Evolutionary conservation across 208 protist species (phyloP), one percentile per base, ranked within the genome.

Genomic region (Wallacemonas sp.): DNA sequence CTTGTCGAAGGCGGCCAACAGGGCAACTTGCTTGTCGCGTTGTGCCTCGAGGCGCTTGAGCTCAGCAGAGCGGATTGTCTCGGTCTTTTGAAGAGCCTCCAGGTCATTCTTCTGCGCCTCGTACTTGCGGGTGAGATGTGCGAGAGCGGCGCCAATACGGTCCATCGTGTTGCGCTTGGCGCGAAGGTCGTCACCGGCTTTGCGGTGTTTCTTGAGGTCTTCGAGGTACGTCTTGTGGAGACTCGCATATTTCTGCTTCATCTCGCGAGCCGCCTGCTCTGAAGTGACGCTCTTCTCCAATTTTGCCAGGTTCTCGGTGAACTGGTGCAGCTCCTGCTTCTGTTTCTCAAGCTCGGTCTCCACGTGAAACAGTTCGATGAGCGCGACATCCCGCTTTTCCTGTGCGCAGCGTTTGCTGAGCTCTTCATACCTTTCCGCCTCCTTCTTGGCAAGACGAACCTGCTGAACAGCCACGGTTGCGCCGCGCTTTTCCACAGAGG

Each of bases 381-480:
- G 74, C 1, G 85, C 86, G 10, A 87, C 62, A 60, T 95, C 63
- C 17, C 87, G 71, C 42, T 84, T 76, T 24, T 91, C 77, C 5
- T 85, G 61, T 33, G 72, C 63, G 29, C 80, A 68, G 33, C 80
- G 72, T 38, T 79, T 63, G 15, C 74, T 30, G 13, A 90, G 67
- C 41, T 92, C 76, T 27, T 83, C 79, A 71, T 85, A 97, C 71
- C 76, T 83, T 62, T 99, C 92, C 0, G 96, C 94, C 76, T 99
- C 98, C 57, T 98, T 93, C 81, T 98, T 96, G 42, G 98, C 97
- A 34, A 97, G 71, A 4, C 95, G 93, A 66, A 95, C 96, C 74
- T 98, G 93, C 38, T 97, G 94, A 19, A 98, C 93, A 61, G 98
- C 98, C 3, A 82, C 71, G 1, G 71, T 76, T 4, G 95, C 79